Percentiles rank a stretch among this genome's conserved stretches.
Conservation (phyloP, 345 rosid genomes). For the Pistacia vera region DNA sequence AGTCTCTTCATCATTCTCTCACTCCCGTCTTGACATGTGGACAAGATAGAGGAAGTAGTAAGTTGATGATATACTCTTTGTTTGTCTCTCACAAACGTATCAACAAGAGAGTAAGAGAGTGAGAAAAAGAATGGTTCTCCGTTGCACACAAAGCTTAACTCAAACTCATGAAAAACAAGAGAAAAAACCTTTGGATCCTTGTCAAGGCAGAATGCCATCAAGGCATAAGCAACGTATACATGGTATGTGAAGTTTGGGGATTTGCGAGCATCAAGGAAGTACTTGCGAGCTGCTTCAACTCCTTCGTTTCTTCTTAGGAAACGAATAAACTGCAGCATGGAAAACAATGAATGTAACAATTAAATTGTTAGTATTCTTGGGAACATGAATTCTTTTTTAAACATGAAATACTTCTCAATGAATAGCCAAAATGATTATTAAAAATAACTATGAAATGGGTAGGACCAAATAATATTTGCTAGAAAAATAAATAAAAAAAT, state of each 20-base stretch:
- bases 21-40: no score
- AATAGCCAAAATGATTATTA: not conserved
- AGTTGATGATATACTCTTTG: no score
- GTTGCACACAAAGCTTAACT: not conserved
- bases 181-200: conserved; percentile 81
- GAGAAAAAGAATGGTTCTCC: not conserved
- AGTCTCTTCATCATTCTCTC: no score
- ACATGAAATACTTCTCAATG: not conserved
- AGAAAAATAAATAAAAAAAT: no score
- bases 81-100: no score
- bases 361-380: not conserved
- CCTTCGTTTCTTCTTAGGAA: conserved; percentile 92
- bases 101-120: no score
- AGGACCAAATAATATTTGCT: no score
- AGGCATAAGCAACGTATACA: conserved; percentile 90
- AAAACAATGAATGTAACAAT: conserved; percentile 6
- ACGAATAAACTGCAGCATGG: conserved; percentile 70
- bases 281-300: conserved; percentile 94
- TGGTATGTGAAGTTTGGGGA: conserved; percentile 85
- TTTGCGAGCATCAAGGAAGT: conserved; percentile 84
- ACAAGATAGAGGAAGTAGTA: no score
- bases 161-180: not conserved
- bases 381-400: not conserved
- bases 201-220: conserved; percentile 88
- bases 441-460: not conserved